These are phyloP conservation scores for Phytophthora megakarya DNA, from an alignment of 352 stramenopile genomes.

Conservation along the genomic window DNA sequence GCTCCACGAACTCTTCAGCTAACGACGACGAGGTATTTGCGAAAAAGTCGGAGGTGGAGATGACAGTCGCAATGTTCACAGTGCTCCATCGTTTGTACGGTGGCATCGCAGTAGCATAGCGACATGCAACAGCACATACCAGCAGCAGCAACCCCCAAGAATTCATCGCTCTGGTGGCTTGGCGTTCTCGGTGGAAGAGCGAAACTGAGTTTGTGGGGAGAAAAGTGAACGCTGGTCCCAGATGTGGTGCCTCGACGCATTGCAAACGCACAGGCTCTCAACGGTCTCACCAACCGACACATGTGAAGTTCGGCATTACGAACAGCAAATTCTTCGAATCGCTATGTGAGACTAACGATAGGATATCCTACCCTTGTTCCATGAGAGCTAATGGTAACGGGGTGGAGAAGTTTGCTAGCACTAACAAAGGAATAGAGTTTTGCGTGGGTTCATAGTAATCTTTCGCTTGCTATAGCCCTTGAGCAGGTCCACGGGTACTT, in stretches of 20 bases:
- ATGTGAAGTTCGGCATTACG: neutral
- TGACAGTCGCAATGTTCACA: conserved; percentile 23
- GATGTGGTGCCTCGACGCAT: conserved; percentile 26
- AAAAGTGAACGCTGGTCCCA: conserved; percentile 20
- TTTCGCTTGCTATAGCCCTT: too few relatives aligned
- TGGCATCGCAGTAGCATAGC: neutral
- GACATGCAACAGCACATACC: neutral
- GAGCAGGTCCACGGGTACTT: too few relatives aligned
- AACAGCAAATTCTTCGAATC: too few relatives aligned
- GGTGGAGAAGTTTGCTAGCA: too few relatives aligned
- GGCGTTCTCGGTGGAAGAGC: conserved; percentile 7
- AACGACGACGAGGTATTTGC: conserved; percentile 12
- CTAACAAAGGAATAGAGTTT: too few relatives aligned
- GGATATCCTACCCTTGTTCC: too few relatives aligned
- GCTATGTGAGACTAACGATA: too few relatives aligned
- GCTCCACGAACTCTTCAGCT: neutral
- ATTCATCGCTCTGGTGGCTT: conserved; percentile 5
- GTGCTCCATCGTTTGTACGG: conserved; percentile 6
- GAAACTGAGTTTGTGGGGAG: conserved; percentile 21
- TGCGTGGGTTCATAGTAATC: too few relatives aligned
- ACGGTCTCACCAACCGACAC: conserved; percentile 7
- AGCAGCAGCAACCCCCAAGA: conserved; percentile 14
- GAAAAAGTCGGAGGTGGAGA: neutral
- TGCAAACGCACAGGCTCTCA: conserved; percentile 29
- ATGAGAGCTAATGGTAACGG: too few relatives aligned